phyloP scores from a whole-genome alignment of 257 asterid genomes.

The Ligustrum vulgare region DNA sequence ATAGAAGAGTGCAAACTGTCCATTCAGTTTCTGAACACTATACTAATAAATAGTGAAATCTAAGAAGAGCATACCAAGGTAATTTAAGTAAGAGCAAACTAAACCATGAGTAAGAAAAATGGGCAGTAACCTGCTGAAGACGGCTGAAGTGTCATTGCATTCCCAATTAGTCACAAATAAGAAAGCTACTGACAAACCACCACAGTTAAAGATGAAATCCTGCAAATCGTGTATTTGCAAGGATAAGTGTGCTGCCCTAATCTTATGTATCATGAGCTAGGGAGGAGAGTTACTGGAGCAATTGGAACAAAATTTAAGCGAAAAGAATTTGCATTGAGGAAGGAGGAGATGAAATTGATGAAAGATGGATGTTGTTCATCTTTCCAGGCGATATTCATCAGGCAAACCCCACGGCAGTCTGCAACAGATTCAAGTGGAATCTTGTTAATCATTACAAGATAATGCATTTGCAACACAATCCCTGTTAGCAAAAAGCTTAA shows the following conservation, averaged over 20 bases:
- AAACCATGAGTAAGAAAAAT: conserved; percentile 6
- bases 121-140: conserved; percentile 58
- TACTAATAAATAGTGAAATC: conserved; percentile 21
- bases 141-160: conserved; percentile 30
- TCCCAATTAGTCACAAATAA: conserved; percentile 72
- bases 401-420: conserved; percentile 80
- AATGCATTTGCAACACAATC: conserved; percentile 3
- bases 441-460: conserved; percentile 15
- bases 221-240: conserved; percentile 39
- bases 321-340: conserved; percentile 70
- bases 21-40: conserved; percentile 75
- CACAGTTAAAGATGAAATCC: conserved; percentile 95
- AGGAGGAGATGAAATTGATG: conserved; percentile 75
- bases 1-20: conserved; percentile 81
- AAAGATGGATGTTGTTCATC: conserved; percentile 77
- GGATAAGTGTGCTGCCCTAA: neutral
- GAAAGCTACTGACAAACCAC: conserved; percentile 87
- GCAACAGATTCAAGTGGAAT: conserved; percentile 27
- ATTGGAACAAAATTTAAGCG: conserved; percentile 66
- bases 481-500: neutral
- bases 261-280: conserved; percentile 16
- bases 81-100: neutral
- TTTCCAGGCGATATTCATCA: conserved; percentile 82
- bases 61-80: neutral
- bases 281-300: conserved; percentile 63